Evolutionary conservation across 1,139 yeast species (phyloP).

Genomic region (Suhomyces coccinellae): DNA sequence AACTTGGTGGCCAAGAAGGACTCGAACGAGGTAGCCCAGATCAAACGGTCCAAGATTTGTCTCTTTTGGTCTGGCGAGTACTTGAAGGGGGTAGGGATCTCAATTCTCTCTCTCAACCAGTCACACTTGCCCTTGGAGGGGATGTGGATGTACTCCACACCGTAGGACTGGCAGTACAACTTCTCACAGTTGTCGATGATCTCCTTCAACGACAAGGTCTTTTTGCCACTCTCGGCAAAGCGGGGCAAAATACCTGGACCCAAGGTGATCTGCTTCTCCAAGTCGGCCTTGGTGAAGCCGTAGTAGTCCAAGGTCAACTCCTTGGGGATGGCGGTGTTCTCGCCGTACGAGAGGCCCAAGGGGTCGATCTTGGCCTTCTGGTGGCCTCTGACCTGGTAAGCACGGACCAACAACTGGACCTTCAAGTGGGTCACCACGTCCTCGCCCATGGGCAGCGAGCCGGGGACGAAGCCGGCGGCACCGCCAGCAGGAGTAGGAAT

Average conservation of each 20-base stretch:
- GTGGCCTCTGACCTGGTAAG: conserved; percentile 98
- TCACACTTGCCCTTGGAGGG: conserved; percentile 96
- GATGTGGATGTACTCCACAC: conserved; percentile 94
- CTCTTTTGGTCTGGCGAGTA: conserved; percentile 89
- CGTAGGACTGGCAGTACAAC: conserved; percentile 85
- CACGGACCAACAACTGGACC: conserved; percentile 94
- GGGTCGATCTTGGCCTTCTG: conserved; percentile 96
- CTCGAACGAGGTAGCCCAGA: conserved; percentile 96
- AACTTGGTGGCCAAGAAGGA: conserved; percentile 88
- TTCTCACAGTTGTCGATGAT: conserved; percentile 76
- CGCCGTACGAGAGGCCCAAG: conserved; percentile 82
- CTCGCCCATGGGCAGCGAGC: conserved; percentile 45
- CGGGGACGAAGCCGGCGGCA: conserved; percentile 59
- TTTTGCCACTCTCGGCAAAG: conserved; percentile 70
- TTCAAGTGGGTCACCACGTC: conserved; percentile 88
- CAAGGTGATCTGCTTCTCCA: conserved; percentile 78
- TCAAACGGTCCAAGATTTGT: conserved; percentile 92
- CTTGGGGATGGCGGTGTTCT: conserved; percentile 61
- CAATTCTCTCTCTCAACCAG: conserved; percentile 97
- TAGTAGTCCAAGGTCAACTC: conserved; percentile 91
- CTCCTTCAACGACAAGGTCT: conserved; percentile 71
- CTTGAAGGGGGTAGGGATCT: conserved; percentile 84
- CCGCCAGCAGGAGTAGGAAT: conserved; percentile 78
- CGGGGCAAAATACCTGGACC: conserved; percentile 98
- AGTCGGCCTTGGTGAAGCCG: conserved; percentile 84